Evolutionary conservation across 257 asterid species (phyloP), one percentile per base, ranked within the genome.

Genomic region (Avicennia marina): DNA sequence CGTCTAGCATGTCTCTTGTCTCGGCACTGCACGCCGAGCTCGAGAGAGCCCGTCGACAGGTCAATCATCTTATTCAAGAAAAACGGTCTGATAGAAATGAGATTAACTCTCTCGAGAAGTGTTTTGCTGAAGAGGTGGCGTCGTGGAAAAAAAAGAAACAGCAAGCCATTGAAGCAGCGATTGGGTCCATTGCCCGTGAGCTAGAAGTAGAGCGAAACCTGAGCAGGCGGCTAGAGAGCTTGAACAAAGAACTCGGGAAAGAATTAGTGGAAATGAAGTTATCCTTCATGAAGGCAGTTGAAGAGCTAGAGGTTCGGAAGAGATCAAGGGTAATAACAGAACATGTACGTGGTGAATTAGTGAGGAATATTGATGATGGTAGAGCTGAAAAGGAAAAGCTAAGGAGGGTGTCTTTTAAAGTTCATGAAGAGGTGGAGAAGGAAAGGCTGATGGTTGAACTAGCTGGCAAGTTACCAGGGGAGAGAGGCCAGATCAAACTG

Each of bases 341-440:
- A 12, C 41, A 36, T 4, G 41, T 36, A 11, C 10, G 41, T 12
- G 2, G 10, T 36, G 41, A 36, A 36, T 36, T 36, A 12, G 13
- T 12, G 9, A 8, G 41, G 3, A 12, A 2, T 11, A 5, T 36
- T 4, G 41, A 12, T 3, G 41, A 36, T 4, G 41, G 10, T 12
- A 36, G 41, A 12, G 41, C 41, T 5, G 12, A 36, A 11, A 12
- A 4, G 3, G 41, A 36, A 12, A 12, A 36, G 10, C 2, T 36
- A 12, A 36, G 2, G 13, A 36, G 10, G 41, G 12, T 4, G 10
- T 36, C 13, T 19, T 47, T n/a, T 1, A 81, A 82, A 76, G 94
- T 78, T 13, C 77, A 80, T 0, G 87, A 85, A 0, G 2, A 36
- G 13, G 0, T 36, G 0, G 41, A 36, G 13, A 36, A 36, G 13